These are phyloP conservation scores for Aspergillus homomorphus DNA, from an alignment of 495 filamentous ascomycete genomes.

Conservation along the genomic window DNA sequence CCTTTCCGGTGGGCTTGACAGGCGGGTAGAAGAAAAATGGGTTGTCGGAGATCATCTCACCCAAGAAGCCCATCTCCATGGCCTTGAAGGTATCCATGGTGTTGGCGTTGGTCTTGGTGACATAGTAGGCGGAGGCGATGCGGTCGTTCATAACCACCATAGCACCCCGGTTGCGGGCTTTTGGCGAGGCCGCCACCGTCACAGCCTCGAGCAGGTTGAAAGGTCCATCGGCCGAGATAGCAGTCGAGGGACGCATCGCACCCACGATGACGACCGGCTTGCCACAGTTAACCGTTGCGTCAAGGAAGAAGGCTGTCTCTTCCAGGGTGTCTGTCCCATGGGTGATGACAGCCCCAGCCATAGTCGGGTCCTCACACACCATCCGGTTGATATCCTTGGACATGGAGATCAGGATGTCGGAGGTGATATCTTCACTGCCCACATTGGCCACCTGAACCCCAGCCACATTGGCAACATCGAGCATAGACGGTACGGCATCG, in stretches of 20 bases:
- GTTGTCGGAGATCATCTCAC: conserved; percentile 42
- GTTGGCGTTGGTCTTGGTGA: conserved; percentile 52
- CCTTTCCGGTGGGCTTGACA: conserved; percentile 34
- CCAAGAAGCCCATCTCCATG: conserved; percentile 43
- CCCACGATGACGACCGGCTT: conserved; percentile 50
- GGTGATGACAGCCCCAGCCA: conserved; percentile 46
- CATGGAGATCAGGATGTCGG: conserved; percentile 41
- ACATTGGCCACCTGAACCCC: conserved; percentile 44
- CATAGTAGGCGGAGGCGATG: conserved; percentile 45
- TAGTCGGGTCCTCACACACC: conserved; percentile 40
- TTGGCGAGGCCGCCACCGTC: conserved; percentile 37
- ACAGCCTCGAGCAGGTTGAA: conserved; percentile 50
- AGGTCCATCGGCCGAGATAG: conserved; percentile 50
- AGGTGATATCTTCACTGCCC: conserved; percentile 37
- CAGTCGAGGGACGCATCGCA: conserved; percentile 49
- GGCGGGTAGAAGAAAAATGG: conserved; percentile 46
- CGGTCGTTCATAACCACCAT: conserved; percentile 53
- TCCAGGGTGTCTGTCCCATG: conserved; percentile 53
- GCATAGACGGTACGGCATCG: conserved; percentile 40
- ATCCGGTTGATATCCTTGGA: conserved; percentile 38
- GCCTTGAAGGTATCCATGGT: conserved; percentile 50
- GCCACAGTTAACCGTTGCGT: conserved; percentile 42
- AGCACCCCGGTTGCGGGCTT: conserved; percentile 36
- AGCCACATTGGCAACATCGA: conserved; percentile 46
- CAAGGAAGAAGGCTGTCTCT: conserved; percentile 51